phyloP scores from a whole-genome alignment of 768 basidiomycete species.

The Cystobasidium onofrii region DNA sequence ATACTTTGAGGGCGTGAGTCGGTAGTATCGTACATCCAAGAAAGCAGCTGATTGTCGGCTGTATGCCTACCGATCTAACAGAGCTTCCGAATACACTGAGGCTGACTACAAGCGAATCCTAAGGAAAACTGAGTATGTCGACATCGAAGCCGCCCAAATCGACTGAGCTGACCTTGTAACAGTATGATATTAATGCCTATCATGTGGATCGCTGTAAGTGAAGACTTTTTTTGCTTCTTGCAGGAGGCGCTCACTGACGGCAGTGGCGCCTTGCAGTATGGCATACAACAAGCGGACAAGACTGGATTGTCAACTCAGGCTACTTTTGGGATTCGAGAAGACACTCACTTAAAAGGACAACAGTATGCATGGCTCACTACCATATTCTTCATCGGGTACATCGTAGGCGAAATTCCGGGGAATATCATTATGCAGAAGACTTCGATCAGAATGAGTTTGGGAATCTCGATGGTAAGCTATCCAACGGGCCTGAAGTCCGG shows the following conservation, averaged over 20 bases:
- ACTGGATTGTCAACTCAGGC: background rate
- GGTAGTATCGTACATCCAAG: too few species aligned
- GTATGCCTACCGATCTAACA: background rate
- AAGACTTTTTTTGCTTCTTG: background rate
- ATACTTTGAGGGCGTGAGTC: background rate
- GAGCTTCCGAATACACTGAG: constrained; percentile 1
- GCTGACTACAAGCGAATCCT: constrained; percentile 2
- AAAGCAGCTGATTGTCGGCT: too few species aligned
- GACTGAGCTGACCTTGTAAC: background rate
- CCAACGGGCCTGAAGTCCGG: background rate
- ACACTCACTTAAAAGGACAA: background rate
- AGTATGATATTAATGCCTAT: constrained; percentile 4
- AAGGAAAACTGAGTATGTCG: background rate
- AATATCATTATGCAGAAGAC: constrained; percentile 20
- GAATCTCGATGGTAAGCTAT: background rate
- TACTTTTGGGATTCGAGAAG: constrained; percentile 16
- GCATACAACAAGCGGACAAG: constrained; percentile 20
- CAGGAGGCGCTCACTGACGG: background rate
- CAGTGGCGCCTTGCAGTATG: background rate
- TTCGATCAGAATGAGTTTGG: background rate
- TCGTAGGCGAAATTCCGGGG: constrained; percentile 16
- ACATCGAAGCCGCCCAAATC: background rate
- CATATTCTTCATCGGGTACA: constrained; percentile 8
- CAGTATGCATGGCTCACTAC: constrained; percentile 18
- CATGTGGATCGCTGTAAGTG: constrained; percentile 1